Evolutionary conservation across 352 stramenopile species (phyloP).

Genomic region (Phytophthora cactorum): DNA sequence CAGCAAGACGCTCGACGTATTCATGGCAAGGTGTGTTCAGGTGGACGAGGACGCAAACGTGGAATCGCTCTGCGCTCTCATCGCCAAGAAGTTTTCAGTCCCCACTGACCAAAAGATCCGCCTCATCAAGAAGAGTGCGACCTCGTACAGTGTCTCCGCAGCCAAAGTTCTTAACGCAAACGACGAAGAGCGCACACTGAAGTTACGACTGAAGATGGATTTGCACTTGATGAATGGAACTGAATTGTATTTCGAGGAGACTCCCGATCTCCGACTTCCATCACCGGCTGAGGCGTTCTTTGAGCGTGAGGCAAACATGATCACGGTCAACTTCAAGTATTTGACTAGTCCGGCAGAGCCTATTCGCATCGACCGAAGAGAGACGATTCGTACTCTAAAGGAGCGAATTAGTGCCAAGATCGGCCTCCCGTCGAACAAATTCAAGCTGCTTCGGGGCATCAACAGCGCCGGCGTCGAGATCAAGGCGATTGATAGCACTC

Average conservation of each 20-base stretch:
- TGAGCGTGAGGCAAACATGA: conserved; percentile 81
- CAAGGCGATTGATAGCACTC: conserved; percentile 77
- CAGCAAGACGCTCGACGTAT: conserved; percentile 14
- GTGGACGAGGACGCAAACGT: conserved; percentile 68
- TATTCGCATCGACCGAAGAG: conserved; percentile 76
- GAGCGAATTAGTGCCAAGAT: conserved; percentile 59
- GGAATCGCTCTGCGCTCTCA: conserved; percentile 47
- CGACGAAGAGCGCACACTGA: conserved; percentile 46
- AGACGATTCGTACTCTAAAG: conserved; percentile 70
- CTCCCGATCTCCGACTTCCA: conserved; percentile 41
- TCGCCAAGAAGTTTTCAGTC: conserved; percentile 66
- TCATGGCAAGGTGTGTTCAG: conserved; percentile 69
- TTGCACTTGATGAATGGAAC: conserved; percentile 71
- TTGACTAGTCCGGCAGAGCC: conserved; percentile 45
- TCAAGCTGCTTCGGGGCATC: conserved; percentile 82
- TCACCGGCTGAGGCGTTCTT: conserved; percentile 72
- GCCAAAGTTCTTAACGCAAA: conserved; percentile 73
- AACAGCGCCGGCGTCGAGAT: conserved; percentile 79
- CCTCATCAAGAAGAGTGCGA: conserved; percentile 73
- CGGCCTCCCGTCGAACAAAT: conserved; percentile 50
- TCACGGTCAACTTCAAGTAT: conserved; percentile 80
- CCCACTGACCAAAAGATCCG: conserved; percentile 47
- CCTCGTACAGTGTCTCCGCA: conserved; percentile 65
- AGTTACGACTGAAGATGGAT: conserved; percentile 62
- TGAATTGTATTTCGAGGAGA: conserved; percentile 82